Evolutionary conservation across 2,329 filamentous ascomycete species (phyloP).

Genomic region (Colletotrichum coccodes): DNA sequence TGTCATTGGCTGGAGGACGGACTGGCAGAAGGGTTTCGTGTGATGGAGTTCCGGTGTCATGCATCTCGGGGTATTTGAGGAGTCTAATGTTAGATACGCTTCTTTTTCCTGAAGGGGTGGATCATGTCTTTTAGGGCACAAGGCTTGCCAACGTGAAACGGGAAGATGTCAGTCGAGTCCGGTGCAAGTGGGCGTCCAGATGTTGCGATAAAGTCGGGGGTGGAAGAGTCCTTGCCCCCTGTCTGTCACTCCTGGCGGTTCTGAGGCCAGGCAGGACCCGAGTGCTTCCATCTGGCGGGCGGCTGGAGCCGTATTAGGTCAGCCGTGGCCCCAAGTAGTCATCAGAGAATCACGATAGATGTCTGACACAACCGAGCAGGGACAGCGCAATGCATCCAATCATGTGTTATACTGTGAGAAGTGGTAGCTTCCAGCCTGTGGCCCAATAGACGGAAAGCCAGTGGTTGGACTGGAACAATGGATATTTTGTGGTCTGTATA

Average conservation of each 20-base stretch:
- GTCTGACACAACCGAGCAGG: neutral
- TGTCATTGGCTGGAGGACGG: constrained; percentile 16
- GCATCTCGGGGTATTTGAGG: constrained; percentile 23
- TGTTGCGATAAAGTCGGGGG: neutral
- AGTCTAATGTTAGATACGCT: constrained; percentile 24
- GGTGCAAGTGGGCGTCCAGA: neutral
- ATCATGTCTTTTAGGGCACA: neutral
- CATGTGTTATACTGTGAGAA: neutral
- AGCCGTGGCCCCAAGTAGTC: neutral
- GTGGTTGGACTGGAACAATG: neutral
- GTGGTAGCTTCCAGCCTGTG: no score
- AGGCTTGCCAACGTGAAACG: neutral
- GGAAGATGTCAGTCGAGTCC: neutral
- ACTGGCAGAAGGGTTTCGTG: constrained; percentile 12
- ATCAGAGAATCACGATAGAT: neutral
- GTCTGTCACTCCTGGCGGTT: neutral
- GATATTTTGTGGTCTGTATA: neutral
- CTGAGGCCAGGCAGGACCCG: neutral
- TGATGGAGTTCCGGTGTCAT: constrained; percentile 24
- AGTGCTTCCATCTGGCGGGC: neutral
- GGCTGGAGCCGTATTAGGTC: neutral
- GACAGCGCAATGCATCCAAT: no score
- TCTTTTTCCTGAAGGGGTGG: neutral
- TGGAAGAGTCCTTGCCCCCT: constrained; percentile 1
- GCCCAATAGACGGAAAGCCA: neutral